phyloP scores from a whole-genome alignment of 495 filamentous ascomycete species.

The Xylaria cubensis region DNA sequence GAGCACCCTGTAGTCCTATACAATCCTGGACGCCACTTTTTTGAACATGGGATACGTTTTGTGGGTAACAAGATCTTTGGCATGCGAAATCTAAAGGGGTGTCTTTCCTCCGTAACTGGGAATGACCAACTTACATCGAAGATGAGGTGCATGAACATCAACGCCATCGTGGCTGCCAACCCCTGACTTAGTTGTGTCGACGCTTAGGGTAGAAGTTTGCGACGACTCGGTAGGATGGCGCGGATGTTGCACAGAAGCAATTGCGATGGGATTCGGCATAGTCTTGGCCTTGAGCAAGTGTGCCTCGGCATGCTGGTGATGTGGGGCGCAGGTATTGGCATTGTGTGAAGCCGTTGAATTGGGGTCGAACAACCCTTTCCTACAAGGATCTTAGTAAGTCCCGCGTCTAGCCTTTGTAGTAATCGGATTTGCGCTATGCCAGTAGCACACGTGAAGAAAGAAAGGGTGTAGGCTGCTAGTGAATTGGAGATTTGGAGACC shows the following conservation, averaged over 20 bases:
- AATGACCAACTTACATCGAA: slow-evolving; percentile 59
- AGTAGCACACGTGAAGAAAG: not conserved
- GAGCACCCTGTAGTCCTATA: slow-evolving; percentile 5
- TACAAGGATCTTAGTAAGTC: slow-evolving; percentile 36
- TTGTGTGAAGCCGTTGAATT: slow-evolving; percentile 31
- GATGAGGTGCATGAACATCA: slow-evolving; percentile 63
- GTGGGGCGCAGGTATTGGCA: slow-evolving; percentile 35
- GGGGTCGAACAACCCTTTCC: slow-evolving; percentile 49
- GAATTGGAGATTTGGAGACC: slow-evolving; percentile 20
- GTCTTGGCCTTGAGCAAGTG: slow-evolving; percentile 45
- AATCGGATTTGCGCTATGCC: not conserved
- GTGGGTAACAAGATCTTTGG: slow-evolving; percentile 28
- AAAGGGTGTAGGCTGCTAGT: not conserved
- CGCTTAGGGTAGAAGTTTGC: slow-evolving; percentile 38
- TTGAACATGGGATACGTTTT: slow-evolving; percentile 25
- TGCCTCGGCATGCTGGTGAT: slow-evolving; percentile 45
- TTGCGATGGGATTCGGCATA: slow-evolving; percentile 40
- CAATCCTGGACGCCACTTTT: not conserved
- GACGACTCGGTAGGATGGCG: slow-evolving; percentile 40
- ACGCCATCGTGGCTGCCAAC: slow-evolving; percentile 35
- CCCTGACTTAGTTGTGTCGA: slow-evolving; percentile 39
- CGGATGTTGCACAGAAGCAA: slow-evolving; percentile 34
- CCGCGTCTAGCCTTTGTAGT: slow-evolving; percentile 10
- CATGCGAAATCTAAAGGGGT: slow-evolving; percentile 37
- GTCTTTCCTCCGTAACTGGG: slow-evolving; percentile 1